Conservation (phyloP, 2,329 filamentous ascomycete species). For the Grosmannia serpens region DNA sequence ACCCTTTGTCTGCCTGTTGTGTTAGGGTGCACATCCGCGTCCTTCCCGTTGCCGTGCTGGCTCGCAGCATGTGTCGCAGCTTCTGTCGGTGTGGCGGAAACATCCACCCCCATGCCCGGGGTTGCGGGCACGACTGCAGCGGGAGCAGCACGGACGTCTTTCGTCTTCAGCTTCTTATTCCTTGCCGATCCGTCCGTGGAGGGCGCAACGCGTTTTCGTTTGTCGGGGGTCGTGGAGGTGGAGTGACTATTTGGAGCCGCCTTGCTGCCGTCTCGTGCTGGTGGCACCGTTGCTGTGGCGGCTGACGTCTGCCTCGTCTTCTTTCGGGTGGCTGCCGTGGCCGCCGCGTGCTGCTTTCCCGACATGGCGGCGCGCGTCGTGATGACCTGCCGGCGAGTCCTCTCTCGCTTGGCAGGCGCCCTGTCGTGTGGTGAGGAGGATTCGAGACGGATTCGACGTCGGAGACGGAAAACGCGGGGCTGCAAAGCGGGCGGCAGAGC, state of each 20-base stretch:
- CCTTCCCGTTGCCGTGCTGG: neutral
- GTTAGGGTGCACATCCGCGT: neutral
- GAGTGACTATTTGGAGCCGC: no score
- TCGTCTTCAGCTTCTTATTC: constrained; percentile 6
- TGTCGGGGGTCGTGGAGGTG: neutral
- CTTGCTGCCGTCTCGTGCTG: neutral
- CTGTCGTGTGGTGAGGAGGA: neutral
- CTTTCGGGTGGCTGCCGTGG: neutral
- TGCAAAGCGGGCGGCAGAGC: neutral
- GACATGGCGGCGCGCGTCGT: neutral
- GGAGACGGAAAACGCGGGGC: neutral
- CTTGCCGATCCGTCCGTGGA: neutral
- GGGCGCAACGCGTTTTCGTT: neutral
- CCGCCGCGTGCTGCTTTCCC: neutral
- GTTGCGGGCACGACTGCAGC: constrained; percentile 4
- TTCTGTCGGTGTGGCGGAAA: neutral
- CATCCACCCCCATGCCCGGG: neutral
- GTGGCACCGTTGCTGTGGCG: neutral
- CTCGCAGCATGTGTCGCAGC: neutral
- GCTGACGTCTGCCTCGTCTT: neutral
- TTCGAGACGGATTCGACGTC: neutral
- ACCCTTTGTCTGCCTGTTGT: neutral
- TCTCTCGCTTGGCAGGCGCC: no score
- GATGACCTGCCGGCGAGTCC: neutral
- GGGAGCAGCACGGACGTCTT: neutral